Evolutionary conservation across 163 green algal species (phyloP).

Genomic region (Scenedesmus sp.): DNA sequence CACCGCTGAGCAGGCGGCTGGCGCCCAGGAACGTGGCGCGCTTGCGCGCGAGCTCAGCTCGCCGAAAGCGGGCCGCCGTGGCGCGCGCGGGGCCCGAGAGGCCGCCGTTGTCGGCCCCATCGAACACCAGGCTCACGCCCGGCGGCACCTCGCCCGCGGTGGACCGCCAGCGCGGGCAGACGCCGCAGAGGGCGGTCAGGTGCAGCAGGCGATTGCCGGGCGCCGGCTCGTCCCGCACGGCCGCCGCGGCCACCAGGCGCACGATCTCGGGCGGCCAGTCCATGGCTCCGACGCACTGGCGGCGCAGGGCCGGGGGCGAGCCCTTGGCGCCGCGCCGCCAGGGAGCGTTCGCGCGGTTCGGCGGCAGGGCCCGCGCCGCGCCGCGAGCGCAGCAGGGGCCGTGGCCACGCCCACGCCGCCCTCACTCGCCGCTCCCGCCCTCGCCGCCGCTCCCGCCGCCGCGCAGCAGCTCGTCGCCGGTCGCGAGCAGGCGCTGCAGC

Average conservation of each 20-base stretch:
- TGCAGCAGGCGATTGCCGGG: slow-evolving; percentile 51
- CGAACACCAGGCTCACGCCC: slow-evolving; percentile 51
- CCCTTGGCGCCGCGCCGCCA: too few relatives aligned
- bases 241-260: too few relatives aligned
- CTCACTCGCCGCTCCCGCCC: too few relatives aligned
- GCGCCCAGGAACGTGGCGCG: slow-evolving; percentile 56
- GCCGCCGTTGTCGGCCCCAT: slow-evolving; percentile 58
- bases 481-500: slow-evolving; percentile 28
- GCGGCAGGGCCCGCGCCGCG: too few relatives aligned
- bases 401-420: too few relatives aligned
- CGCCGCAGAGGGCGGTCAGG: slow-evolving; percentile 60
- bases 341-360: too few relatives aligned
- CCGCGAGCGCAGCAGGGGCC: too few relatives aligned
- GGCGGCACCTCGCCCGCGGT: slow-evolving; percentile 49
- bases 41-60: slow-evolving; percentile 41
- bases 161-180: slow-evolving; percentile 63
- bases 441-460: too few relatives aligned
- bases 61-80: slow-evolving; percentile 16
- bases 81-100: neutral
- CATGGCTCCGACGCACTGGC: too few relatives aligned
- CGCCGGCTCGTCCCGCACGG: too few relatives aligned
- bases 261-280: too few relatives aligned
- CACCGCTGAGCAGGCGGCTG: slow-evolving; percentile 55
- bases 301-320: too few relatives aligned
- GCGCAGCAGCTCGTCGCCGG: slow-evolving; percentile 30